Percentiles rank a stretch among this genome's conserved stretches.
These are phyloP conservation scores for Diaporthe sp. DNA, from an alignment of 2,329 filamentous ascomycete species.

Conservation along the genomic window DNA sequence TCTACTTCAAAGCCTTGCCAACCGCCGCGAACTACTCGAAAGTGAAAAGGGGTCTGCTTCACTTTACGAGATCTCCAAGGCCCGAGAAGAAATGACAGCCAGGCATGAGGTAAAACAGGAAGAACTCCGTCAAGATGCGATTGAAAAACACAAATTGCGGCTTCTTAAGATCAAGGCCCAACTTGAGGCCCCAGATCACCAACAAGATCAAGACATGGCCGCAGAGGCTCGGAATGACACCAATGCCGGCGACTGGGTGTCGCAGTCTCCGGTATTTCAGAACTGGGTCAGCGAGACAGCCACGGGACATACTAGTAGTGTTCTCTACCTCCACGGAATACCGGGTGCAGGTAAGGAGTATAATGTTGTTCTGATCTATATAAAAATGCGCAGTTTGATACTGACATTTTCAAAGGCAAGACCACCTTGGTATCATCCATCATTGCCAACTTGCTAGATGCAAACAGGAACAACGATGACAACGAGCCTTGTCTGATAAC, in stretches of 20 bases:
- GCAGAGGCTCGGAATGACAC: neutral
- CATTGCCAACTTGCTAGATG: neutral
- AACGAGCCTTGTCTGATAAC: neutral
- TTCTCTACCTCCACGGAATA: constrained; percentile 15
- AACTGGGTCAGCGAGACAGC: neutral
- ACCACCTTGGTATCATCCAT: neutral
- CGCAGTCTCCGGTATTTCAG: neutral
- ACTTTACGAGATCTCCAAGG: neutral
- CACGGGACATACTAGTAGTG: neutral
- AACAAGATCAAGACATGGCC: neutral
- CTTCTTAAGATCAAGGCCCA: neutral
- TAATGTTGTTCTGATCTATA: neutral
- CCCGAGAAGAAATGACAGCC: neutral
- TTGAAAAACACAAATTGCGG: neutral
- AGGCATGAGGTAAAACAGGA: neutral
- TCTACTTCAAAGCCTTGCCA: neutral
- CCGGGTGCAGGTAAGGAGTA: constrained; percentile 1
- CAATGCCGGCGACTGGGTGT: neutral
- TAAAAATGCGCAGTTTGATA: neutral
- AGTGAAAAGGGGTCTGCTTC: constrained; percentile 4
- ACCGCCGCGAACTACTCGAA: neutral
- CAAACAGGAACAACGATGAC: neutral
- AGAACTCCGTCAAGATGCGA: neutral
- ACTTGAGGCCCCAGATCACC: neutral
- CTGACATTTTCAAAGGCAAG: neutral